Conservation (phyloP, 2,329 filamentous ascomycete species). For the Paecilomyces niveus region DNA sequence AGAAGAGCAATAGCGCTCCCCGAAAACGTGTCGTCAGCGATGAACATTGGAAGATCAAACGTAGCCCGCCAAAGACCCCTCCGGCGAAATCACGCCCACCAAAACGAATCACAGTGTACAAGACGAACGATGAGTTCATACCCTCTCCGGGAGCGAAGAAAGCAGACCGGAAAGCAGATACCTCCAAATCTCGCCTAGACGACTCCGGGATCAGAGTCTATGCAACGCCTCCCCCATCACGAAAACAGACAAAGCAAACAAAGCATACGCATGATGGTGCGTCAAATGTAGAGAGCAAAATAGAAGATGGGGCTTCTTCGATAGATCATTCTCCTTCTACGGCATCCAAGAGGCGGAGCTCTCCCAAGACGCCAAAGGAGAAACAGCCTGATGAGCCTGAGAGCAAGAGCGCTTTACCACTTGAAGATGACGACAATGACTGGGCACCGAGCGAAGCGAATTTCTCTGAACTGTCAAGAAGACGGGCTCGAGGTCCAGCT, state of each 20-base stretch:
- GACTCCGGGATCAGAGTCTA: conserved; percentile 22
- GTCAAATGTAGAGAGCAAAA: conserved; percentile 13
- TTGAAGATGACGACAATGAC: conserved; percentile 22
- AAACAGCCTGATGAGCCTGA: conserved; percentile 16
- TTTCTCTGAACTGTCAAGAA: conserved; percentile 32
- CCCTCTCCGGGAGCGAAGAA: conserved; percentile 20
- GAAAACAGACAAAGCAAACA: conserved; percentile 17
- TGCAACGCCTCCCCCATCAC: conserved; percentile 14
- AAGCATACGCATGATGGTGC: conserved; percentile 14
- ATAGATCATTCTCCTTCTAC: conserved; percentile 12
- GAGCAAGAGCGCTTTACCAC: conserved; percentile 15
- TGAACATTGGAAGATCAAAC: conserved; percentile 66
- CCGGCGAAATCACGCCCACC: conserved; percentile 32
- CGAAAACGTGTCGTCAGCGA: conserved; percentile 92
- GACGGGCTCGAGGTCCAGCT: conserved; percentile 23
- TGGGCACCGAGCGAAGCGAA: conserved; percentile 33
- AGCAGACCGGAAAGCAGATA: conserved; percentile 19
- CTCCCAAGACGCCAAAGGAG: conserved; percentile 14
- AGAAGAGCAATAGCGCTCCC: conserved; percentile 54
- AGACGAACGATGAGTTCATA: conserved; percentile 21
- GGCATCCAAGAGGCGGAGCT: conserved; percentile 13
- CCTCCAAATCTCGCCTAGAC: conserved; percentile 10
- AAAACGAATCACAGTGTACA: conserved; percentile 38
- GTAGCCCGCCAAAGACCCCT: conserved; percentile 37
- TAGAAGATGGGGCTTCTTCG: conserved; percentile 9